Conservation (phyloP, 2,329 filamentous ascomycete genomes). For the Xylariales sp. region DNA sequence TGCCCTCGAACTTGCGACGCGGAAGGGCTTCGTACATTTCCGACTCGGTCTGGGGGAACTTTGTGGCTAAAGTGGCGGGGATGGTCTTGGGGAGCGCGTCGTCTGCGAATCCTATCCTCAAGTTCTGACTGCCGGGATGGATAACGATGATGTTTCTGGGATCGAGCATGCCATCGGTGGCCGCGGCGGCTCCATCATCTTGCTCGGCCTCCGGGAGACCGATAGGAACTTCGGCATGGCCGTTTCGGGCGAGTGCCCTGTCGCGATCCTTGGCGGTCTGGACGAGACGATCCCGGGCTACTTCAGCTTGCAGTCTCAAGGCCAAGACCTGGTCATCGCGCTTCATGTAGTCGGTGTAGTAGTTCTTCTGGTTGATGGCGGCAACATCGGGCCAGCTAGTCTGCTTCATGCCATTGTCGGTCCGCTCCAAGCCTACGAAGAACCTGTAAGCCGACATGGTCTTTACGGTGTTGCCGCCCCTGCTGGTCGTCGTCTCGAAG, state of each 20-base stretch:
- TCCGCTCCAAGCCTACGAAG: constrained; percentile 77
- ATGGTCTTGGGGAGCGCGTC: constrained; percentile 92
- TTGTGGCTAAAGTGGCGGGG: constrained; percentile 86
- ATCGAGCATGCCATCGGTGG: constrained; percentile 57
- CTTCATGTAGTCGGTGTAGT: constrained; percentile 98
- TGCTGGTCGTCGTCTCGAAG: too few species aligned
- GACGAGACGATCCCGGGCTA: constrained; percentile 76
- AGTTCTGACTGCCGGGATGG: constrained; percentile 91
- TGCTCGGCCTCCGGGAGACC: constrained; percentile 56
- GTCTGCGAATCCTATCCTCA: constrained; percentile 91
- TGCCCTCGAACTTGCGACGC: constrained; percentile 59
- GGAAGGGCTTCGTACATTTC: constrained; percentile 80
- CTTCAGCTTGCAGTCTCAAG: constrained; percentile 82
- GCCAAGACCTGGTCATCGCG: constrained; percentile 94
- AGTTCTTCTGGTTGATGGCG: constrained; percentile 99
- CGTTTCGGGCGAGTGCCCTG: constrained; percentile 72
- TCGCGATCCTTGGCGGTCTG: constrained; percentile 86
- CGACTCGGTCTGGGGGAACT: constrained; percentile 72
- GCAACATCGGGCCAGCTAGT: constrained; percentile 88
- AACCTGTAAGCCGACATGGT: constrained; percentile 12
- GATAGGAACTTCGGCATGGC: constrained; percentile 60
- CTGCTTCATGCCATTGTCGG: constrained; percentile 97
- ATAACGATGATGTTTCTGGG: constrained; percentile 92
- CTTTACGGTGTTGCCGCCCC: too few species aligned
- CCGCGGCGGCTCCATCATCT: constrained; percentile 48